phyloP scores from a whole-genome alignment of 2,329 filamentous ascomycete species.

The Dendryphion nanum region DNA sequence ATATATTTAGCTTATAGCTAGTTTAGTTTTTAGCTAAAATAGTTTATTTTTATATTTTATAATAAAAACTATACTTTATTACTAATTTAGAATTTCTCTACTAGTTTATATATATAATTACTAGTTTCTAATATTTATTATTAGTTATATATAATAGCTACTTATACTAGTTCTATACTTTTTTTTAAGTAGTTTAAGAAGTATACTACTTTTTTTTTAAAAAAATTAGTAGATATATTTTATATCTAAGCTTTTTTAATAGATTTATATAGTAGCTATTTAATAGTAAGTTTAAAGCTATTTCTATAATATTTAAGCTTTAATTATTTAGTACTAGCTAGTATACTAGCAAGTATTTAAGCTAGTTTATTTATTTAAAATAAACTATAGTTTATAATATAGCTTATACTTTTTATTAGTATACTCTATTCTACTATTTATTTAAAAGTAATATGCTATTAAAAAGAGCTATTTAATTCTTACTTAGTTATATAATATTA shows the following conservation, averaged over 20 bases:
- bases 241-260: neutral
- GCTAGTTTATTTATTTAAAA: constrained; percentile 3
- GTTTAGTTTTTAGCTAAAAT: constrained; percentile 5
- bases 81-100: constrained; percentile 3
- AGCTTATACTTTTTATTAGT: constrained; percentile 5
- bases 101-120: constrained; percentile 2
- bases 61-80: constrained; percentile 6
- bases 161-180: constrained; percentile 2
- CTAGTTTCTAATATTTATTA: constrained; percentile 3
- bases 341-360: constrained; percentile 3
- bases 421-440: constrained; percentile 5
- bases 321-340: constrained; percentile 6
- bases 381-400: constrained; percentile 4
- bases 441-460: constrained; percentile 5
- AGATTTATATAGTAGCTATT: constrained; percentile 6
- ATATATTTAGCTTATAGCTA: constrained; percentile 7
- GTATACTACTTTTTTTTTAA: constrained; percentile 1
- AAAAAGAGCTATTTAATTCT: constrained; percentile 4
- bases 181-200: constrained; percentile 4
- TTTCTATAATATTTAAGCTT: constrained; percentile 1
- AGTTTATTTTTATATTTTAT: constrained; percentile 7
- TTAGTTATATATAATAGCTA: constrained; percentile 1
- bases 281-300: constrained; percentile 6
- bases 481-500: constrained; percentile 4
- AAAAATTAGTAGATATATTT: constrained; percentile 1